Conservation (phyloP, 2,329 filamentous ascomycete genomes). For the Xylaria sp. region DNA sequence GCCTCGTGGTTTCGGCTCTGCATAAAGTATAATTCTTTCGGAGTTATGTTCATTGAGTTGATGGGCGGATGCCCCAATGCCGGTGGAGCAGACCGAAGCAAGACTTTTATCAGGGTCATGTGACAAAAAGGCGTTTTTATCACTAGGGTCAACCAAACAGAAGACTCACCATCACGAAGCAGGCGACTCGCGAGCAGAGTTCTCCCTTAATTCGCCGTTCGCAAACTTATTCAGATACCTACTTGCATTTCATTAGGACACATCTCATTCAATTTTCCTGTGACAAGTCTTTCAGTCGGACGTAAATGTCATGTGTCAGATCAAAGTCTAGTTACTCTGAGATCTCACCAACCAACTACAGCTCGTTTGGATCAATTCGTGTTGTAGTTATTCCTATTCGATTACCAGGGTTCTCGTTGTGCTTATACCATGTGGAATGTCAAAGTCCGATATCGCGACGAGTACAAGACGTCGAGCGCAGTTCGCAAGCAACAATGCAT, state of each 20-base stretch:
- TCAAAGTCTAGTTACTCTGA: background rate
- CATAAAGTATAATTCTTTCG: constrained; percentile 29
- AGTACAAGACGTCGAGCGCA: too few relatives aligned
- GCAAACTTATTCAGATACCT: constrained; percentile 16
- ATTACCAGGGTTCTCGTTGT: too few relatives aligned
- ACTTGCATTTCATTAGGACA: background rate
- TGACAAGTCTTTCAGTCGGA: too few relatives aligned
- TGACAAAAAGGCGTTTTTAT: background rate
- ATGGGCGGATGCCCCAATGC: background rate
- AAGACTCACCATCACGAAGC: background rate
- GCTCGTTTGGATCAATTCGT: background rate
- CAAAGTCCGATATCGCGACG: constrained; percentile 8
- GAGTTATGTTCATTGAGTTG: constrained; percentile 1
- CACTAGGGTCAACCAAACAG: background rate
- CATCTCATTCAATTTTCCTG: background rate
- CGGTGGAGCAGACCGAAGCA: constrained; percentile 10
- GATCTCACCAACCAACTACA: background rate
- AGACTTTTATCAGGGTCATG: constrained; percentile 2
- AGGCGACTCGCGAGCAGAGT: background rate
- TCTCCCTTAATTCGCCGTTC: background rate
- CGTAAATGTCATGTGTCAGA: background rate
- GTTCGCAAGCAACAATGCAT: background rate
- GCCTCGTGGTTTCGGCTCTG: constrained; percentile 23
- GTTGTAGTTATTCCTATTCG: background rate
- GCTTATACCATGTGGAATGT: too few relatives aligned